Evolutionary conservation across 2,329 filamentous ascomycete species (phyloP).

Genomic region (Pseudocercospora musae): DNA sequence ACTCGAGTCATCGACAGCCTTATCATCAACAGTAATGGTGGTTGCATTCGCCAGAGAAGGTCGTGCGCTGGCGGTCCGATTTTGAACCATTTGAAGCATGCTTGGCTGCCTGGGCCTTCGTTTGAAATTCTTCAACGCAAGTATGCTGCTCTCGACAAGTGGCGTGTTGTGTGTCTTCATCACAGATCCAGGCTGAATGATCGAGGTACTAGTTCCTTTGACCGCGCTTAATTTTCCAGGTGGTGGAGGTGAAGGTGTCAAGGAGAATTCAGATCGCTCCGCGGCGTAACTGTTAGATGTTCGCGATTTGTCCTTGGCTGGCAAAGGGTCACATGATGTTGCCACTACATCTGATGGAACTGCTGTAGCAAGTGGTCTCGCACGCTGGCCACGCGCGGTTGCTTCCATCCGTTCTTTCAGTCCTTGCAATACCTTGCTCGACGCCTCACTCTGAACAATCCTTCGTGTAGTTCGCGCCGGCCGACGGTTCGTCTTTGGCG

Average conservation of each 20-base stretch:
- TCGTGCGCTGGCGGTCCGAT: constrained; percentile 30
- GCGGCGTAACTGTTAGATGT: background rate
- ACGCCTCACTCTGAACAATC: constrained; percentile 27
- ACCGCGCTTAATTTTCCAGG: constrained; percentile 34
- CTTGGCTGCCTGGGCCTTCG: constrained; percentile 49
- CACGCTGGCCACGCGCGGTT: constrained; percentile 24
- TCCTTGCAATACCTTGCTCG: constrained; percentile 32
- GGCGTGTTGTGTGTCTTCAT: constrained; percentile 45
- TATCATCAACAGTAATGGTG: constrained; percentile 22
- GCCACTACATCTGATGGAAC: constrained; percentile 6
- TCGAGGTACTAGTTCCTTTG: constrained; percentile 23
- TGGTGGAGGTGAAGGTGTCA: constrained; percentile 34
- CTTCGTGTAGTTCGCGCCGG: constrained; percentile 28
- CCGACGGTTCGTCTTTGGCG: constrained; percentile 20
- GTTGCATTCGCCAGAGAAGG: constrained; percentile 23
- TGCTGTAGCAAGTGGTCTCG: constrained; percentile 8
- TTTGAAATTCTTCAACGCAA: constrained; percentile 52
- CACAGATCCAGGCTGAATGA: constrained; percentile 40
- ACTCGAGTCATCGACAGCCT: constrained; percentile 41
- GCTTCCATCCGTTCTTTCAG: constrained; percentile 35
- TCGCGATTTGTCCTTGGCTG: background rate
- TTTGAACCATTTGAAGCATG: constrained; percentile 49
- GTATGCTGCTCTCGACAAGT: constrained; percentile 43
- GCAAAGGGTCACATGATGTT: constrained; percentile 13
- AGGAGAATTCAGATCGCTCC: constrained; percentile 22